These are phyloP conservation scores for Epichloe coenophiala DNA, from an alignment of 2,329 filamentous ascomycete species.

Conservation along the genomic window DNA sequence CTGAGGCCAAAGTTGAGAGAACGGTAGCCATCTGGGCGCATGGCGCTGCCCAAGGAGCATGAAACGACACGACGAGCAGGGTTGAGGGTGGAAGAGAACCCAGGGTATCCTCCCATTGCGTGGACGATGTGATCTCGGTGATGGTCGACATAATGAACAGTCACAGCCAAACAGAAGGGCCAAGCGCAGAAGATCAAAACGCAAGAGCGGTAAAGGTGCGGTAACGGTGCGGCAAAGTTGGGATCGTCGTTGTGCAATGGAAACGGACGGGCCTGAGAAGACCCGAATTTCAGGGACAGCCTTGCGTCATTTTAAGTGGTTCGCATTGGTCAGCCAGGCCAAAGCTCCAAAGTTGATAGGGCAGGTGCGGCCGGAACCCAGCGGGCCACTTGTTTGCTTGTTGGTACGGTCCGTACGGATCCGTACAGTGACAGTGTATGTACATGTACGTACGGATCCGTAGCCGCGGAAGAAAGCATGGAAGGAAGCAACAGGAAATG, in stretches of 20 bases:
- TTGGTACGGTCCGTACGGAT: neutral
- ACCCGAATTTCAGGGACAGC: slow-evolving; percentile 7
- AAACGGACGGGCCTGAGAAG: slow-evolving; percentile 2
- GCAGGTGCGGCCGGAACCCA: neutral
- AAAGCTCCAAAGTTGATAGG: neutral
- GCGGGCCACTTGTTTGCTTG: no score
- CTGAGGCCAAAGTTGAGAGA: slow-evolving; percentile 70
- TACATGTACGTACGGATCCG: neutral
- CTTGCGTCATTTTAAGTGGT: slow-evolving; percentile 13
- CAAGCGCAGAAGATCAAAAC: neutral
- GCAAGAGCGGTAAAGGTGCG: neutral
- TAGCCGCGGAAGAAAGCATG: neutral
- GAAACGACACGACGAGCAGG: slow-evolving; percentile 81
- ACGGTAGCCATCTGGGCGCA: slow-evolving; percentile 90
- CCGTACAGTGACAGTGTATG: no score
- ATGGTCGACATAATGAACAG: slow-evolving; percentile 54
- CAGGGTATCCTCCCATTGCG: slow-evolving; percentile 58
- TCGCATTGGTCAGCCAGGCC: neutral
- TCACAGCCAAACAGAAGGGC: neutral
- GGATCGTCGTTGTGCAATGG: neutral
- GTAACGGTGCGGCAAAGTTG: neutral
- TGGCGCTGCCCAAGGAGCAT: slow-evolving; percentile 91
- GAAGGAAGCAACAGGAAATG: neutral
- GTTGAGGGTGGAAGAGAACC: slow-evolving; percentile 52
- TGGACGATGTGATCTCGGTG: slow-evolving; percentile 60